Evolutionary conservation across 345 rosid species (phyloP).

Genomic region (Anastatica hierochuntica): DNA sequence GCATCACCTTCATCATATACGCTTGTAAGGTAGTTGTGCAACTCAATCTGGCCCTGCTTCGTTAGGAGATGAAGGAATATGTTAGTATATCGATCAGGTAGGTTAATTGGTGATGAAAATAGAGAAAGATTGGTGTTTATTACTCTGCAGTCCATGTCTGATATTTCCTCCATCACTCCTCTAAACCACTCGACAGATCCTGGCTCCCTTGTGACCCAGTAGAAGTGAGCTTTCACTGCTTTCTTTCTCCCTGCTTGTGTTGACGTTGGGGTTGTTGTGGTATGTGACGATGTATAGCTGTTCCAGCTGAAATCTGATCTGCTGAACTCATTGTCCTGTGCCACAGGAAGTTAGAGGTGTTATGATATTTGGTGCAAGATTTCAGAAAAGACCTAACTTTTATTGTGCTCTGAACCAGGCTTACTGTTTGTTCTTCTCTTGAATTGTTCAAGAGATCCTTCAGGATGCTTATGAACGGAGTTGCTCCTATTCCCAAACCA

Average conservation of each 20-base stretch:
- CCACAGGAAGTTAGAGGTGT: conserved; percentile 27
- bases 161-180: conserved; percentile 93
- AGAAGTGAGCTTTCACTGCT: conserved; percentile 68
- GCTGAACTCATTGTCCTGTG: conserved; percentile 50
- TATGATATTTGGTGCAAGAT: conserved; percentile 1
- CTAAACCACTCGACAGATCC: conserved; percentile 95
- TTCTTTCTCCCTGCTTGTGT: conserved; percentile 44
- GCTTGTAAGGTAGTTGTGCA: conserved; percentile 93
- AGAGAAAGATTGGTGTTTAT: conserved; percentile 9
- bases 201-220: conserved; percentile 95
- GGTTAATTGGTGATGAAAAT: no score
- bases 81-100: no score
- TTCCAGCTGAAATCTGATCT: conserved; percentile 64
- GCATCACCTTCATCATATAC: conserved; percentile 99
- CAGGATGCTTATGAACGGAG: conserved; percentile 93
- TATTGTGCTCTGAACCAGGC: no score
- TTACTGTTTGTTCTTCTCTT: conserved; percentile 66
- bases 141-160: conserved; percentile 88
- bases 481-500: conserved; percentile 95
- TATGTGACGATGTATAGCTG: conserved; percentile 50
- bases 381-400: not conserved
- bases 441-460: conserved; percentile 69
- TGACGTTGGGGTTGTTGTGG: conserved; percentile 31
- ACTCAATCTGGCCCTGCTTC: conserved; percentile 84
- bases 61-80: not conserved